These are phyloP conservation scores for Poronia punctata DNA, from an alignment of 495 filamentous ascomycete genomes.

Conservation along the genomic window DNA sequence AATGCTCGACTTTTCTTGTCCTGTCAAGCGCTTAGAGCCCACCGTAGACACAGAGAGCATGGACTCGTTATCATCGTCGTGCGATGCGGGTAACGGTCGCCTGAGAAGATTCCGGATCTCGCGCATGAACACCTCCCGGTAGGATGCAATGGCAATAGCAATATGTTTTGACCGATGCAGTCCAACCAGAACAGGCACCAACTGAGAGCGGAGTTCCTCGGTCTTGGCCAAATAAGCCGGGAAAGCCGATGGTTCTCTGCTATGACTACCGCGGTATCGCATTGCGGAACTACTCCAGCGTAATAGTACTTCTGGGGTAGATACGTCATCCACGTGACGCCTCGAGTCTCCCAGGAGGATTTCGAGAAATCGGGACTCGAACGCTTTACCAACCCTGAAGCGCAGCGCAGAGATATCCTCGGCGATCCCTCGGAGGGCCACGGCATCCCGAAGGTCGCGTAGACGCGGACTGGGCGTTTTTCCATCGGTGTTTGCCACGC, in stretches of 20 bases:
- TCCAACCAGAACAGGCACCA: constrained; percentile 64
- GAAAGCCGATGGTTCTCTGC: constrained; percentile 55
- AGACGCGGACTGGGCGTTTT: constrained; percentile 32
- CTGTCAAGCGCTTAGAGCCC: constrained; percentile 57
- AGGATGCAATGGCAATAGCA: constrained; percentile 70
- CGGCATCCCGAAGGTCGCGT: constrained; percentile 70
- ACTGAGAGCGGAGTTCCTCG: constrained; percentile 57
- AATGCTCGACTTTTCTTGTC: constrained; percentile 83
- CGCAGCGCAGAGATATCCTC: constrained; percentile 68
- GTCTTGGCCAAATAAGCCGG: constrained; percentile 69
- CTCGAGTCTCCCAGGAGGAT: constrained; percentile 73
- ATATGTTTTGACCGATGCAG: constrained; percentile 73
- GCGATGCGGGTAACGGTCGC: constrained; percentile 78
- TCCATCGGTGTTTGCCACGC: constrained; percentile 2
- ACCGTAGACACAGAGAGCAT: constrained; percentile 81
- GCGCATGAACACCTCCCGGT: constrained; percentile 76
- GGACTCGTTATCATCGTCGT: constrained; percentile 88
- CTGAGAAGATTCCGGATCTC: constrained; percentile 86
- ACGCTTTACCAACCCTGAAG: constrained; percentile 75
- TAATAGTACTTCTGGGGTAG: constrained; percentile 64
- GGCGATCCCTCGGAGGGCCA: constrained; percentile 72
- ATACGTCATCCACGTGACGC: constrained; percentile 71
- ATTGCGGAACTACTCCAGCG: constrained; percentile 58
- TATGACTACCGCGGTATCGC: constrained; percentile 54
- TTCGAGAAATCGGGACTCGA: constrained; percentile 73